Percentiles rank a stretch among this genome's conserved stretches.
Conservation (phyloP, 208 protist genomes). For the Crithidia brevicula region DNA sequence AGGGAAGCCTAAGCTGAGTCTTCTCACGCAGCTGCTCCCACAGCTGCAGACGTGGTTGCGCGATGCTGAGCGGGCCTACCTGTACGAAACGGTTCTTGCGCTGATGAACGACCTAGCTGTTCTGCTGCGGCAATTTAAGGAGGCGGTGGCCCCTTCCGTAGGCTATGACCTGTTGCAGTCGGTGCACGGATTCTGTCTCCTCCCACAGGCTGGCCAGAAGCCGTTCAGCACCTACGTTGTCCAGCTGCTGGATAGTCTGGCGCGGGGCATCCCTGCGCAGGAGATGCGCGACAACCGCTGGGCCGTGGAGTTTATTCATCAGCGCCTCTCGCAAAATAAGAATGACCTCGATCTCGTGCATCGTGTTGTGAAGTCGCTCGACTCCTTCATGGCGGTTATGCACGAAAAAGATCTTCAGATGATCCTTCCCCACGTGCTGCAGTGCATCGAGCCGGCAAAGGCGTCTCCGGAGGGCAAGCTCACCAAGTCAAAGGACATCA, state of each 20-base stretch:
- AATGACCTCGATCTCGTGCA: slow-evolving; percentile 80
- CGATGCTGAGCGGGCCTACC: slow-evolving; percentile 66
- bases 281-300: slow-evolving; percentile 90
- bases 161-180: slow-evolving; percentile 77
- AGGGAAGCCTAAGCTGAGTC: slow-evolving; percentile 63
- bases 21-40: slow-evolving; percentile 82
- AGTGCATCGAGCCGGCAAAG: slow-evolving; percentile 87
- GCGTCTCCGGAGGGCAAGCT: slow-evolving; percentile 31
- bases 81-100: slow-evolving; percentile 76
- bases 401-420: slow-evolving; percentile 88
- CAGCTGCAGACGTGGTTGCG: slow-evolving; percentile 83
- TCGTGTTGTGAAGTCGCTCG: slow-evolving; percentile 83
- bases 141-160: slow-evolving; percentile 62
- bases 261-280: slow-evolving; percentile 70
- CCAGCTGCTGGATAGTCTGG: slow-evolving; percentile 84
- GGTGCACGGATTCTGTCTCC: slow-evolving; percentile 75
- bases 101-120: slow-evolving; percentile 87
- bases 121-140: slow-evolving; percentile 73
- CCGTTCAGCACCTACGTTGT: slow-evolving; percentile 85
- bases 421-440: slow-evolving; percentile 87
- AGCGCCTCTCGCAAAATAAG: slow-evolving; percentile 89
- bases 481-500: slow-evolving; percentile 80
- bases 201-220: slow-evolving; percentile 85
- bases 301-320: slow-evolving; percentile 92
- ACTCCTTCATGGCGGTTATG: slow-evolving; percentile 86